Percentiles rank a stretch among this genome's conserved stretches.
phyloP scores from a whole-genome alignment of 202 grass and related monocot species.

The Panicum virgatum region DNA sequence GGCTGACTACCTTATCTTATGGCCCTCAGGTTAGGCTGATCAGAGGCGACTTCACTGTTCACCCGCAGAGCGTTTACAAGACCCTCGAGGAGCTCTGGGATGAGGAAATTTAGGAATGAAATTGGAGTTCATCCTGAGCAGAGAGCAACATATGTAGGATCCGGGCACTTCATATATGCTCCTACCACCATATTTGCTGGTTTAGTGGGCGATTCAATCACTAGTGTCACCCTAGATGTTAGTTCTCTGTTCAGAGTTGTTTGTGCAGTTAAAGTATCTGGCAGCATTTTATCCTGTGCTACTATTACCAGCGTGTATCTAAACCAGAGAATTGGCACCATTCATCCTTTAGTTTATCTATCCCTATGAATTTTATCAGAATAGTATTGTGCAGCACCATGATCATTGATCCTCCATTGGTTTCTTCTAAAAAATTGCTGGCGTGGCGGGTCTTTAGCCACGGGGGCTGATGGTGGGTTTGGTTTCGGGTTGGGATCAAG shows the following conservation, averaged over 20 bases:
- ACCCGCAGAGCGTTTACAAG: conserved; percentile 68
- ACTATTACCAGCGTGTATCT: neutral
- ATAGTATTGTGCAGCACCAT: too few relatives aligned
- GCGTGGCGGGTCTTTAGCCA: neutral
- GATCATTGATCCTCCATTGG: neutral
- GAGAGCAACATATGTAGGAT: neutral
- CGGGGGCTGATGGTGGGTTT: neutral
- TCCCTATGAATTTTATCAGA: neutral
- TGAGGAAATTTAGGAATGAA: conserved; percentile 50
- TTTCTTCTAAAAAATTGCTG: too few relatives aligned
- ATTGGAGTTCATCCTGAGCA: neutral
- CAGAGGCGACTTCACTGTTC: conserved; percentile 46
- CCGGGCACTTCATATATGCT: neutral
- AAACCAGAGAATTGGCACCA: too few relatives aligned
- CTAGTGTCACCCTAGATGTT: neutral
- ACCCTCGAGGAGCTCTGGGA: conserved; percentile 74
- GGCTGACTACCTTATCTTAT: neutral
- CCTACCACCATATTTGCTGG: neutral
- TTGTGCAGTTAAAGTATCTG: neutral
- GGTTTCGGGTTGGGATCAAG: neutral
- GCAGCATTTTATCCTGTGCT: neutral
- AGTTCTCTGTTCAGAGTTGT: too few relatives aligned
- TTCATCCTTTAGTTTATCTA: neutral
- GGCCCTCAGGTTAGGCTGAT: conserved; percentile 50
- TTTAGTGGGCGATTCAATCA: neutral